These are phyloP conservation scores for Fusarium mangiferae DNA, from an alignment of 2,329 filamentous ascomycete genomes.

Conservation along the genomic window DNA sequence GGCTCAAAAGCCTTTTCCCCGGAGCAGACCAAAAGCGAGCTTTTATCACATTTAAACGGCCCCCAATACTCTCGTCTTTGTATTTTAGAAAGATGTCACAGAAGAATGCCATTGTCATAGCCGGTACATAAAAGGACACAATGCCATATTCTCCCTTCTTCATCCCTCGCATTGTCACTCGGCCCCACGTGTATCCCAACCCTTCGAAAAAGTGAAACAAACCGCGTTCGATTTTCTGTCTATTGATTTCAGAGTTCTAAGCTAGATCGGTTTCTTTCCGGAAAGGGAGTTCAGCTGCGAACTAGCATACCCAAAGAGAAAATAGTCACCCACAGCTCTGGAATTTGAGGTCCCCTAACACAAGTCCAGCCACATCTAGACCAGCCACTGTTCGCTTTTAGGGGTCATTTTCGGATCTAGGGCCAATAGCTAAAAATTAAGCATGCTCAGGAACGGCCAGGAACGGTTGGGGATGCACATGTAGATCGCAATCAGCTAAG, in stretches of 20 bases:
- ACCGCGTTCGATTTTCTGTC: background rate
- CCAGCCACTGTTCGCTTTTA: background rate
- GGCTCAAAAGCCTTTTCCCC: background rate
- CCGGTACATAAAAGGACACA: background rate
- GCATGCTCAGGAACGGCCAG: background rate
- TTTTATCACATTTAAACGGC: background rate
- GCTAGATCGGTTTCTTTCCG: background rate
- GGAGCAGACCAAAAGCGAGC: background rate
- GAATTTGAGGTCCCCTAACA: background rate
- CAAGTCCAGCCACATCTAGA: background rate
- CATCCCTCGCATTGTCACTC: background rate
- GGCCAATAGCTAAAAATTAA: background rate
- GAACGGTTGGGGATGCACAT: background rate
- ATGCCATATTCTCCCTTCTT: background rate
- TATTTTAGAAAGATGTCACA: background rate
- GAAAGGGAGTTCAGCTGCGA: background rate
- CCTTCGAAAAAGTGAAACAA: background rate
- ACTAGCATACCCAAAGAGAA: background rate
- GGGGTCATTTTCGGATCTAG: background rate
- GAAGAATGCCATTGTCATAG: background rate
- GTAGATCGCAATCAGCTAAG: constrained; percentile 7
- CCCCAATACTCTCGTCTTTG: too few relatives aligned
- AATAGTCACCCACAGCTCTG: background rate
- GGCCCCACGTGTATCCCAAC: background rate
- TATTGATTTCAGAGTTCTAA: background rate